Evolutionary conservation across 2,329 filamentous ascomycete genomes (phyloP).

Genomic region (Periconia macrospinosa): DNA sequence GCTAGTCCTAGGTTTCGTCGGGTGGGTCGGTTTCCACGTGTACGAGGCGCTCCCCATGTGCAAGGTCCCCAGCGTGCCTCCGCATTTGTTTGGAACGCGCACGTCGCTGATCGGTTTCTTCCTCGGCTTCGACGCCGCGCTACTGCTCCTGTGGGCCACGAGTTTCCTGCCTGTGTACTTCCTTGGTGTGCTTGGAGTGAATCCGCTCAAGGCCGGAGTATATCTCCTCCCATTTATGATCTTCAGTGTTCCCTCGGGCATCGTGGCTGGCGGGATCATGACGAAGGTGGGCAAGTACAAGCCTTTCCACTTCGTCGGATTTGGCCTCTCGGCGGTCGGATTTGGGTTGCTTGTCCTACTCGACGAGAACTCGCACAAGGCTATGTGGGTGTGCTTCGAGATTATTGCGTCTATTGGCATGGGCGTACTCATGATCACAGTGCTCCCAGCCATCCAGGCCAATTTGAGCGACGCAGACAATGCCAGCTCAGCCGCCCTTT

Average conservation of each 20-base stretch:
- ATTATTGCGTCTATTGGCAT: not conserved
- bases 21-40: conserved; percentile 36
- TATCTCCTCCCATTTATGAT: conserved; percentile 28
- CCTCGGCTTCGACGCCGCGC: not conserved
- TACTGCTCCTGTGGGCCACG: conserved; percentile 8
- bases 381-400: conserved; percentile 5
- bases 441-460: conserved; percentile 42
- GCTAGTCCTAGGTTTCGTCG: conserved; percentile 46
- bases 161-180: conserved; percentile 10
- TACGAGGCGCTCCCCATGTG: conserved; percentile 37
- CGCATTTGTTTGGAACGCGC: conserved; percentile 9
- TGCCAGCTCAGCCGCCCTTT: conserved; percentile 11
- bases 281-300: conserved; percentile 14
- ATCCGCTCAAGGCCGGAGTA: conserved; percentile 38
- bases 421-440: conserved; percentile 43
- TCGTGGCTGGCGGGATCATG: conserved; percentile 1
- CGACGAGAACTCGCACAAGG: conserved; percentile 1
- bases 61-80: conserved; percentile 4
- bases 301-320: conserved; percentile 1
- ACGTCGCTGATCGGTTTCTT: conserved; percentile 6
- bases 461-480: conserved; percentile 15
- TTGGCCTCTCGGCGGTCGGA: not conserved
- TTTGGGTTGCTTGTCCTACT: conserved; percentile 7
- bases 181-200: not conserved
- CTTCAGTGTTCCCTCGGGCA: conserved; percentile 10